These are phyloP conservation scores for Nakazawaea molendinolei DNA, from an alignment of 805 yeast species.

Conservation along the genomic window DNA sequence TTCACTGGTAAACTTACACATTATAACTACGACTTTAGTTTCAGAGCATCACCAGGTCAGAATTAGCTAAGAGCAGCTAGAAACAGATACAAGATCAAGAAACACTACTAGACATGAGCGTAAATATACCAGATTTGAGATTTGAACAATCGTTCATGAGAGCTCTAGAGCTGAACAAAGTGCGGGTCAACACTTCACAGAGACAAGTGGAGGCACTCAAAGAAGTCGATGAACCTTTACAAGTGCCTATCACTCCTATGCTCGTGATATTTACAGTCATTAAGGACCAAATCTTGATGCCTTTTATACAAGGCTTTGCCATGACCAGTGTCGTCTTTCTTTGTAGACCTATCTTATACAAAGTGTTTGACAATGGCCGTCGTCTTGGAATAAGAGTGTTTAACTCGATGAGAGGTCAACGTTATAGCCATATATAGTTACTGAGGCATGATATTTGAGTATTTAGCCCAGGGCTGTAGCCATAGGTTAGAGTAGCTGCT, in stretches of 20 bases:
- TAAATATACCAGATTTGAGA: slow-evolving; percentile 54
- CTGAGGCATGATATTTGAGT: too few species aligned
- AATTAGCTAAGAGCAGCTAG: too few species aligned
- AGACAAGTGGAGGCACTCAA: too few species aligned
- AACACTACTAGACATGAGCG: too few species aligned
- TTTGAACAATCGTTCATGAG: slow-evolving; percentile 56
- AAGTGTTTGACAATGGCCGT: slow-evolving; percentile 19
- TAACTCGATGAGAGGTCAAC: too few species aligned
- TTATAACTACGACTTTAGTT: too few species aligned
- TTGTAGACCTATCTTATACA: slow-evolving; percentile 28
- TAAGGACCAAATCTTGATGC: slow-evolving; percentile 50
- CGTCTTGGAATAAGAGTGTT: slow-evolving; percentile 17
- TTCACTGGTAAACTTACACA: too few species aligned
- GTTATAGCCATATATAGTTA: too few species aligned
- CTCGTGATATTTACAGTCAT: slow-evolving; percentile 40
- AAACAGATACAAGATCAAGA: too few species aligned
- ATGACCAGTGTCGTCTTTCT: slow-evolving; percentile 31
- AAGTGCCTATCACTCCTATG: slow-evolving; percentile 34
- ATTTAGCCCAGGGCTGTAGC: too few species aligned
- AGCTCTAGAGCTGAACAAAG: slow-evolving; percentile 24
- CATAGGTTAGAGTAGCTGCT: too few species aligned
- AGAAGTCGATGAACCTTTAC: slow-evolving; percentile 25
- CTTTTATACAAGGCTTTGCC: slow-evolving; percentile 49
- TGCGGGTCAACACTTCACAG: slow-evolving; percentile 17
- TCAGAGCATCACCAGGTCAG: too few species aligned